phyloP scores from a whole-genome alignment of 805 yeast species.

The Naumovozyma dairenensis region DNA sequence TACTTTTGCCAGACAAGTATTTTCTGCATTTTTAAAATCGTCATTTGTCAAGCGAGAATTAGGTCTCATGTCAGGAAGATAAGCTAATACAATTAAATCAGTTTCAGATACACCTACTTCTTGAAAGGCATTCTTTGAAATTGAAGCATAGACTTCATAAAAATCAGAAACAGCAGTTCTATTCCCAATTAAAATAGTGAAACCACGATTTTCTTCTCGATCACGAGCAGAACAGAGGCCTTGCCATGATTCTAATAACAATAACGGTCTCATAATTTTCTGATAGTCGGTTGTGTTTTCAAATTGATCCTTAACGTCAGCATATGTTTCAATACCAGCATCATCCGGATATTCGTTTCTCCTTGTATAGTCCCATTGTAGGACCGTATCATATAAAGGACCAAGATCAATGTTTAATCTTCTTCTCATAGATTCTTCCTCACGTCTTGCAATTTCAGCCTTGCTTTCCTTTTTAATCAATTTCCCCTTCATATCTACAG shows the following conservation, averaged over 20 bases:
- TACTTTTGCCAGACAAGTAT: constrained; percentile 74
- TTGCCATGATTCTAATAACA: constrained; percentile 90
- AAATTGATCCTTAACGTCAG: constrained; percentile 47
- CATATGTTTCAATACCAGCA: constrained; percentile 32
- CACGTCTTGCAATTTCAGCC: constrained; percentile 39
- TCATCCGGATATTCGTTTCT: constrained; percentile 51
- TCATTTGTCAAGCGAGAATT: constrained; percentile 25
- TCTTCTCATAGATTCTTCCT: constrained; percentile 67
- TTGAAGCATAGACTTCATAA: constrained; percentile 74
- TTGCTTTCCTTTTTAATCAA: constrained; percentile 29
- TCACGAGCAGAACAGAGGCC: constrained; percentile 65
- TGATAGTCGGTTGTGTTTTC: constrained; percentile 54
- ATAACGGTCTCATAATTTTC: constrained; percentile 62
- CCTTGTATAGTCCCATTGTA: constrained; percentile 68
- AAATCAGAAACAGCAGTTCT: constrained; percentile 78
- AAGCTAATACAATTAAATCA: constrained; percentile 61
- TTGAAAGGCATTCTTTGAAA: constrained; percentile 41
- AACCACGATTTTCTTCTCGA: constrained; percentile 45
- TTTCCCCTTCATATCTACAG: constrained; percentile 36
- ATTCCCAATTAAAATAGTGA: constrained; percentile 62
- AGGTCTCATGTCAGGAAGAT: constrained; percentile 32
- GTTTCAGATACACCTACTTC: constrained; percentile 58
- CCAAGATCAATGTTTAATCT: constrained; percentile 69
- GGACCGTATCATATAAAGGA: constrained; percentile 59
- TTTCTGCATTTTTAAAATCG: constrained; percentile 26